These are phyloP conservation scores for Nadsonia starkeyi-henricii DNA, from an alignment of 1,139 yeast species.

Conservation along the genomic window DNA sequence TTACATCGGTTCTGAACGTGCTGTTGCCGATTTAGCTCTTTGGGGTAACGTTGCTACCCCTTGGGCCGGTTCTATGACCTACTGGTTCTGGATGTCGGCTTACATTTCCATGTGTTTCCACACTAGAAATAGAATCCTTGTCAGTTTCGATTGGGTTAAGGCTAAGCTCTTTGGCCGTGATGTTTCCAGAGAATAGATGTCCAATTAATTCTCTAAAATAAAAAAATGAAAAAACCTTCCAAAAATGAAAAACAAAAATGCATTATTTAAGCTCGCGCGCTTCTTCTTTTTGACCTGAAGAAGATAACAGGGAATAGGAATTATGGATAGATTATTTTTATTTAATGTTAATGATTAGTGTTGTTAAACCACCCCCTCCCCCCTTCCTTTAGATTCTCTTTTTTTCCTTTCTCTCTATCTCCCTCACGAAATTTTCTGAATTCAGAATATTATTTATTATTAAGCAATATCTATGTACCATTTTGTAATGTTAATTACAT, in stretches of 20 bases:
- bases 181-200: conserved; percentile 27
- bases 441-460: no score
- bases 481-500: no score
- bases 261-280: no score
- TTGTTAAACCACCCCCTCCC: no score
- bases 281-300: no score
- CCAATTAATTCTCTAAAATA: not conserved
- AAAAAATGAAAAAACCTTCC: not conserved
- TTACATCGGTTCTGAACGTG: conserved; percentile 73
- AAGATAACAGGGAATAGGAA: no score
- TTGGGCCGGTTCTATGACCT: conserved; percentile 76
- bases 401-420: no score
- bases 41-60: conserved; percentile 82
- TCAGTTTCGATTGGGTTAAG: conserved; percentile 78
- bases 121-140: conserved; percentile 73
- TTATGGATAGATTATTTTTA: not conserved
- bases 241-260: not conserved
- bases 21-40: conserved; percentile 74
- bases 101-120: conserved; percentile 88
- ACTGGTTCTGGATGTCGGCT: conserved; percentile 88
- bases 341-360: no score
- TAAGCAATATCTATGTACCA: no score
- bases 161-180: conserved; percentile 84
- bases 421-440: no score
- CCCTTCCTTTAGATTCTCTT: no score